phyloP scores from a whole-genome alignment of 2,329 filamentous ascomycete genomes.

The Claviceps quebecensis region DNA sequence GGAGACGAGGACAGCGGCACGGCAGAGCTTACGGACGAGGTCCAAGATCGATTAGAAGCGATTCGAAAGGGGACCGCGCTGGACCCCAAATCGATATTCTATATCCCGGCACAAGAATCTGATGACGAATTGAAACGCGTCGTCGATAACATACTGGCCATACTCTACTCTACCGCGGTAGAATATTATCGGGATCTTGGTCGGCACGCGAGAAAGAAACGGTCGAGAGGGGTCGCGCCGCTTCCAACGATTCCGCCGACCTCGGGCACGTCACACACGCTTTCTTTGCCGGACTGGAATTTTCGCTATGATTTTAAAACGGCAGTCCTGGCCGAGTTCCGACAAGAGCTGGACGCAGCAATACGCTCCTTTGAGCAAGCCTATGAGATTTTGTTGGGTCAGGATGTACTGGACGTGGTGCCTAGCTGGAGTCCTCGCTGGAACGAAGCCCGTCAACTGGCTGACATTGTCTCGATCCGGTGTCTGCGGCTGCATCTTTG shows the following conservation, averaged over 20 bases:
- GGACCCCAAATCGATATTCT: conserved; percentile 75
- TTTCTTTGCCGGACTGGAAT: conserved; percentile 82
- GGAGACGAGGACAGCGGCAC: conserved; percentile 15
- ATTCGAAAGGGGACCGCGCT: conserved; percentile 69
- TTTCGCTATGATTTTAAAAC: conserved; percentile 92
- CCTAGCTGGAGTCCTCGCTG: conserved; percentile 82
- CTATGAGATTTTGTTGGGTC: conserved; percentile 68
- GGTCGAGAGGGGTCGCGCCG: conserved; percentile 62
- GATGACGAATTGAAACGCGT: conserved; percentile 59
- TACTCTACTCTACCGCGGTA: conserved; percentile 58
- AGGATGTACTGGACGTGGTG: conserved; percentile 77
- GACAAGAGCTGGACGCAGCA: conserved; percentile 82
- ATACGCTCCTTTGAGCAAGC: conserved; percentile 75
- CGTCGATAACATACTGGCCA: conserved; percentile 55
- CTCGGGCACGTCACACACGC: conserved; percentile 66
- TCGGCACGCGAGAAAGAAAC: conserved; percentile 83
- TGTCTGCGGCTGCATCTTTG: conserved; percentile 72
- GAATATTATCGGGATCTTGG: conserved; percentile 92
- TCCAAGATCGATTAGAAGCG: conserved; percentile 57
- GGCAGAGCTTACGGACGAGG: conserved; percentile 45
- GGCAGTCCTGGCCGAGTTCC: conserved; percentile 79
- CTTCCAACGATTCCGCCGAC: conserved; percentile 73
- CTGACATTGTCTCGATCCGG: conserved; percentile 68
- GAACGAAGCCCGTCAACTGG: conserved; percentile 80
- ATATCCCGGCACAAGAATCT: conserved; percentile 62